Percentiles rank a stretch among this genome's conserved stretches.
Evolutionary conservation across 2,329 filamentous ascomycete species (phyloP).

Genomic region (Byssochlamys sp.): DNA sequence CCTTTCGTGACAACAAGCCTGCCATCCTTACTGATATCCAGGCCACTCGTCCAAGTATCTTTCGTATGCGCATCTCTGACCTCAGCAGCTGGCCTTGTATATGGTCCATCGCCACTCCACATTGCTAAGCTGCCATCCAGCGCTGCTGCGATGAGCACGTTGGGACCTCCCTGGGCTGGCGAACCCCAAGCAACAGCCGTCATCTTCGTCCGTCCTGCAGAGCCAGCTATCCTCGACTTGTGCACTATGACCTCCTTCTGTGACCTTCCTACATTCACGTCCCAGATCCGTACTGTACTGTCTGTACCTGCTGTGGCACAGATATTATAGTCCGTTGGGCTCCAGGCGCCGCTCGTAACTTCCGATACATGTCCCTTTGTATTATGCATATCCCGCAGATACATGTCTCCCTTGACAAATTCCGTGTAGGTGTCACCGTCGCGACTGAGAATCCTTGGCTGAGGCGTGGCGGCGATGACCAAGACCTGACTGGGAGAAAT

Average conservation of each 20-base stretch:
- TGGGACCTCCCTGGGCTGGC: conserved; percentile 64
- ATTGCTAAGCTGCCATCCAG: conserved; percentile 84
- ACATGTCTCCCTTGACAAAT: conserved; percentile 97
- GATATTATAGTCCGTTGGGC: conserved; percentile 71
- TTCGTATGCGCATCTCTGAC: conserved; percentile 71
- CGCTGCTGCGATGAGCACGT: conserved; percentile 69
- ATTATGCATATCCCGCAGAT: conserved; percentile 90
- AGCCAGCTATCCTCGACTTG: conserved; percentile 81
- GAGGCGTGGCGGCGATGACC: conserved; percentile 77
- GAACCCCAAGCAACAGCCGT: conserved; percentile 82
- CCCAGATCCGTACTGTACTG: conserved; percentile 93
- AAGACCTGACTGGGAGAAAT: conserved; percentile 70
- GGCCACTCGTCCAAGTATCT: conserved; percentile 81
- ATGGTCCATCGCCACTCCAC: conserved; percentile 84
- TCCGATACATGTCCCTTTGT: conserved; percentile 95
- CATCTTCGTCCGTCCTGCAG: conserved; percentile 84
- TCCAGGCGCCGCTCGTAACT: conserved; percentile 81
- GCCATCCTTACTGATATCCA: conserved; percentile 85
- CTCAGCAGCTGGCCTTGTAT: conserved; percentile 69
- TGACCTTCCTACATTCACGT: conserved; percentile 77
- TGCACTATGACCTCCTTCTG: conserved; percentile 93
- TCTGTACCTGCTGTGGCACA: conserved; percentile 89
- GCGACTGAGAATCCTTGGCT: conserved; percentile 78
- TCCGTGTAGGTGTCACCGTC: conserved; percentile 79
- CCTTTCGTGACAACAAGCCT: conserved; percentile 82